Conservation (phyloP, 257 asterid species). For the Jacaranda mimosifolia region DNA sequence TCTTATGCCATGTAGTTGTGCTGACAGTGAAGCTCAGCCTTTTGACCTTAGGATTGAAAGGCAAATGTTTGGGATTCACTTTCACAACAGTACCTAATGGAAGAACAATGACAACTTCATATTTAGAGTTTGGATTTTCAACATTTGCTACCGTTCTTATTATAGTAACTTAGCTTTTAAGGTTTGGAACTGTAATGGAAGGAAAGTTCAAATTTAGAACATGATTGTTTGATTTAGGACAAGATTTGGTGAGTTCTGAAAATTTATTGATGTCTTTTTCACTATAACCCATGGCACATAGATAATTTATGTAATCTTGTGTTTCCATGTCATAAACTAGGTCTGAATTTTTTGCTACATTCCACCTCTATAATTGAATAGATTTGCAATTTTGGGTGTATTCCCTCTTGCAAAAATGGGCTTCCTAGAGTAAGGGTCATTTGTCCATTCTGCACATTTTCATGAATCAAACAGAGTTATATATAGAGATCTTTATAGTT, state of each 20-base stretch:
- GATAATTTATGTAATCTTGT: conserved; percentile 42
- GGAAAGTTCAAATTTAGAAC: conserved; percentile 51
- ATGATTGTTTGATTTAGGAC: conserved; percentile 24
- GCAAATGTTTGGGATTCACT: conserved; percentile 44
- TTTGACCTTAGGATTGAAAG: conserved; percentile 36
- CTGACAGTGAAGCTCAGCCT: conserved; percentile 38
- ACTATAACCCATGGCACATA: conserved; percentile 46
- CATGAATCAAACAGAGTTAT: neutral
- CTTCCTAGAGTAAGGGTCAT: conserved; percentile 40
- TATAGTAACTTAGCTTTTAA: conserved; percentile 19
- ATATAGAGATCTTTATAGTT: neutral
- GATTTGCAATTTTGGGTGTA: conserved; percentile 34
- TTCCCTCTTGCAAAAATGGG: conserved; percentile 35
- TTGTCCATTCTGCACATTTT: conserved; percentile 43
- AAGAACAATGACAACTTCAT: conserved; percentile 33
- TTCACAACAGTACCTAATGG: conserved; percentile 38
- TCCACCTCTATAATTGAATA: conserved; percentile 50
- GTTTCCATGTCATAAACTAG: conserved; percentile 44
- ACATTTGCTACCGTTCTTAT: conserved; percentile 50
- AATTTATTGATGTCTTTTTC: conserved; percentile 24
- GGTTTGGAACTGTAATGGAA: conserved; percentile 45
- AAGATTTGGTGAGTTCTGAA: conserved; percentile 12
- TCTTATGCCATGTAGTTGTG: conserved; percentile 8
- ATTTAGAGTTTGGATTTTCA: conserved; percentile 41
- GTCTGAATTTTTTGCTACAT: conserved; percentile 43